These are phyloP conservation scores for Magnaporthiopsis incrustans DNA, from an alignment of 2,329 filamentous ascomycete species.

Conservation along the genomic window DNA sequence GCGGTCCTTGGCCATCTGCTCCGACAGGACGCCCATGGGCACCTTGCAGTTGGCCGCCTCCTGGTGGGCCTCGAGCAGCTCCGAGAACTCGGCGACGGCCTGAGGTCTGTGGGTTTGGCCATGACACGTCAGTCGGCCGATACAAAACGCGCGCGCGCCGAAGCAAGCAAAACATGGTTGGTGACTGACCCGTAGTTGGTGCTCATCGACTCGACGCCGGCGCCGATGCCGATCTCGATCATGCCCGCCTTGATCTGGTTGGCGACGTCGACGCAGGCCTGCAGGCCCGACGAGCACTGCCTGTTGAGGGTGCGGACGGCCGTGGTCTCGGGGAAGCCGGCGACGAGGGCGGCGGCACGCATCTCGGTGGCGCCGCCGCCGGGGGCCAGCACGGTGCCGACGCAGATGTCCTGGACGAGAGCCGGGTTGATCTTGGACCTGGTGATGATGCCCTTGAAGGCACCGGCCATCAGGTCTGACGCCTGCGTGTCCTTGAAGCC, in stretches of 20 bases:
- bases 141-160: background rate
- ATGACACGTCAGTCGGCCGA: background rate
- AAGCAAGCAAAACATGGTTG: background rate
- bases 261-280: conserved; percentile 88
- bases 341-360: conserved; percentile 81
- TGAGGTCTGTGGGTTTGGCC: conserved; percentile 46
- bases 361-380: conserved; percentile 96
- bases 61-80: conserved; percentile 71
- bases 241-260: conserved; percentile 86
- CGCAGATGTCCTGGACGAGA: conserved; percentile 85
- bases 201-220: conserved; percentile 95
- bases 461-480: conserved; percentile 75
- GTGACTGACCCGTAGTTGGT: conserved; percentile 71
- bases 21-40: conserved; percentile 88
- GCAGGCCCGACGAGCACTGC: conserved; percentile 88
- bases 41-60: conserved; percentile 95
- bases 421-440: conserved; percentile 83
- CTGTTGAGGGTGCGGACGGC: conserved; percentile 87
- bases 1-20: conserved; percentile 88
- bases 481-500: conserved; percentile 91
- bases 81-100: conserved; percentile 89
- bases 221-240: conserved; percentile 92
- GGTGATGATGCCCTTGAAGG: conserved; percentile 72
- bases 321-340: conserved; percentile 78
- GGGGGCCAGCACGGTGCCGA: conserved; percentile 84